These are phyloP conservation scores for Blastobotrys raffinosifermentans DNA, from an alignment of 1,139 yeast species.

Conservation along the genomic window DNA sequence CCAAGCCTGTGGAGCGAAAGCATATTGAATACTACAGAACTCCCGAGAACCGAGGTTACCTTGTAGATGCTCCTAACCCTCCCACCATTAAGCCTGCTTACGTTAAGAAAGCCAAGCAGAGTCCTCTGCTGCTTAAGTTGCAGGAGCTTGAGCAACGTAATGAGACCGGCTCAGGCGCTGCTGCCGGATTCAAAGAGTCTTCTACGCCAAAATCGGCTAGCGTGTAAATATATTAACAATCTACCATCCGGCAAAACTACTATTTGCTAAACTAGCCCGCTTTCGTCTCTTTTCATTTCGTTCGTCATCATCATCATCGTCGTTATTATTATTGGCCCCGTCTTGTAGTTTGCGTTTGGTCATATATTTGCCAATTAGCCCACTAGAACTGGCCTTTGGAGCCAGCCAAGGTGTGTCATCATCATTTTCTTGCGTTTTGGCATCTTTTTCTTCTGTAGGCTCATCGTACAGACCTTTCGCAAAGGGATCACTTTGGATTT, in stretches of 20 bases:
- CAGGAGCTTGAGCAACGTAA: constrained; percentile 19
- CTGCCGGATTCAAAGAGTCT: constrained; percentile 15
- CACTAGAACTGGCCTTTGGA: constrained; percentile 7
- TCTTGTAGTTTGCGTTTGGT: constrained; percentile 1
- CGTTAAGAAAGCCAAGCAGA: constrained; percentile 22
- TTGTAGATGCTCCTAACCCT: constrained; percentile 37
- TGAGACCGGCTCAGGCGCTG: constrained; percentile 17
- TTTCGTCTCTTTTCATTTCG: constrained; percentile 8
- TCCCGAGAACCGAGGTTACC: constrained; percentile 69
- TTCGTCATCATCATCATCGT: not conserved
- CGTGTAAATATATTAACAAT: not conserved
- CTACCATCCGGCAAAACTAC: constrained; percentile 26
- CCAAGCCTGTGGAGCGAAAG: constrained; percentile 80
- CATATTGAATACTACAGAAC: constrained; percentile 74
- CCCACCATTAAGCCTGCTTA: constrained; percentile 29
- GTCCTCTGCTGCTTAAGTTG: constrained; percentile 28
- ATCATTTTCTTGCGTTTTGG: constrained; percentile 8
- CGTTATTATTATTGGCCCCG: not conserved
- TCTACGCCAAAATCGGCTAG: constrained; percentile 3
- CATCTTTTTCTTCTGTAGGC: constrained; percentile 3
- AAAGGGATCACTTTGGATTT: constrained; percentile 74
- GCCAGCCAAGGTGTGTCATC: constrained; percentile 28
- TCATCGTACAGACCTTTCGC: constrained; percentile 42
- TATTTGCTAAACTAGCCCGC: constrained; percentile 19
- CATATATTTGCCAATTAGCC: constrained; percentile 24